These are phyloP conservation scores for Pyrenopolyporus hunteri DNA, from an alignment of 495 filamentous ascomycete species.

Conservation along the genomic window DNA sequence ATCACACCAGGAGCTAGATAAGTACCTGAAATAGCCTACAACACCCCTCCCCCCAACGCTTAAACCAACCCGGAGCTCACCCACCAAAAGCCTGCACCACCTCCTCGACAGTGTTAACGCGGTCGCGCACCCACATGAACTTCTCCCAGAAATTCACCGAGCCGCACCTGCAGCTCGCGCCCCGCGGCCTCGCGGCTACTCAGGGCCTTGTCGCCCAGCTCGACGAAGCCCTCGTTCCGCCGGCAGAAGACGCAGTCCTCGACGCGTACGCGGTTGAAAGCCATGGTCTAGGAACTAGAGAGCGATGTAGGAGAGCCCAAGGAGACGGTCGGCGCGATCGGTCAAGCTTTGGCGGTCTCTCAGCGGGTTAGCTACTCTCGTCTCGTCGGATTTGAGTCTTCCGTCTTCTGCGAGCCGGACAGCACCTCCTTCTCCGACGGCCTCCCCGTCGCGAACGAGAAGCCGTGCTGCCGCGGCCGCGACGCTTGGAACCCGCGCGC, in stretches of 20 bases:
- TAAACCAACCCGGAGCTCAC: too few species aligned
- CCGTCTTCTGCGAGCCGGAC: not conserved
- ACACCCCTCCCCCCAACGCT: not conserved
- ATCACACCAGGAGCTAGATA: too few species aligned
- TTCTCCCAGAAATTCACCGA: not conserved
- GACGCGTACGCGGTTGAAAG: not conserved
- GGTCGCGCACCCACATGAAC: not conserved
- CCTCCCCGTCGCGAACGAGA: not conserved
- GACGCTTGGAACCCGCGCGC: not conserved
- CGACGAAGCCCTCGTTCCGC: slow-evolving; percentile 21
- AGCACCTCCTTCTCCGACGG: not conserved
- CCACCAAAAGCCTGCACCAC: not conserved
- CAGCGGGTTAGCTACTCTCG: not conserved
- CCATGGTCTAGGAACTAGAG: too few species aligned
- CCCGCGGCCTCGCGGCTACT: not conserved
- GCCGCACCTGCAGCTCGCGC: not conserved
- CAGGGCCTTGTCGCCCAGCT: not conserved
- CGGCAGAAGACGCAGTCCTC: not conserved
- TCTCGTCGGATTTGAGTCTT: not conserved
- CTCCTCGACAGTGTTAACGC: not conserved
- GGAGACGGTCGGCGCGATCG: too few species aligned
- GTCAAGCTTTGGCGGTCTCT: too few species aligned
- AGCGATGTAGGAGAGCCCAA: too few species aligned
- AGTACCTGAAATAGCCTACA: too few species aligned
- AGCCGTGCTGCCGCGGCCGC: not conserved